These are phyloP conservation scores for Lentinula guzmanii DNA, from an alignment of 768 basidiomycete genomes.

Conservation along the genomic window DNA sequence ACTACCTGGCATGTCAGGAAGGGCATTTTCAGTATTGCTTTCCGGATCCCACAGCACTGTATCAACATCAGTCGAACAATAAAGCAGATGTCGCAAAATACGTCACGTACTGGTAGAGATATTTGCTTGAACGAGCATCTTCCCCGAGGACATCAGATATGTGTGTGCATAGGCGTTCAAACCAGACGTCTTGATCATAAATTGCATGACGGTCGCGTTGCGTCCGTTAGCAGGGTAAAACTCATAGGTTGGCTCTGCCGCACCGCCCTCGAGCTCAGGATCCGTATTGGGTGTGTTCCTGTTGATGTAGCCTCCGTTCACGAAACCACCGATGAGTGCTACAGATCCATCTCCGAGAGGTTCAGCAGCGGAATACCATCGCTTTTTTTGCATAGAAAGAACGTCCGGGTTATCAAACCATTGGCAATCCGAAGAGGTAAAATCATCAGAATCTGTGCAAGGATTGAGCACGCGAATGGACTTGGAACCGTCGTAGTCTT, in stretches of 20 bases:
- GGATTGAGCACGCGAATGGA: conserved; percentile 81
- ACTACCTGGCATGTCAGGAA: conserved; percentile 68
- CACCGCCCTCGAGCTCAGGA: conserved; percentile 55
- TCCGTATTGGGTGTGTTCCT: conserved; percentile 66
- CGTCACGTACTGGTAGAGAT: conserved; percentile 57
- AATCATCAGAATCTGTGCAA: conserved; percentile 47
- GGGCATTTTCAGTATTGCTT: conserved; percentile 49
- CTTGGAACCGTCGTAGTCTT: conserved; percentile 75
- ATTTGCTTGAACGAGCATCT: conserved; percentile 80
- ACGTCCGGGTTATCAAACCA: conserved; percentile 67
- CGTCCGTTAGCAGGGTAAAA: conserved; percentile 64
- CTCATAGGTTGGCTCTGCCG: conserved; percentile 78
- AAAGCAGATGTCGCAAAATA: conserved; percentile 5
- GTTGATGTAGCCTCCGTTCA: conserved; percentile 75
- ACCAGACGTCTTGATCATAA: conserved; percentile 68
- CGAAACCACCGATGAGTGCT: conserved; percentile 77
- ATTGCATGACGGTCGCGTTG: conserved; percentile 48
- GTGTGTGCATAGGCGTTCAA: conserved; percentile 74
- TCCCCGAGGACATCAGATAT: conserved; percentile 70
- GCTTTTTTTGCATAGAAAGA: conserved; percentile 59
- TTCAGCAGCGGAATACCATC: conserved; percentile 81
- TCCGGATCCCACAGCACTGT: conserved; percentile 46
- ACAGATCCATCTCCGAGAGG: conserved; percentile 71
- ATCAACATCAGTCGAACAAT: conserved; percentile 10
- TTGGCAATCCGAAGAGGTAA: conserved; percentile 45